Evolutionary conservation across 768 basidiomycete genomes (phyloP).

Genomic region (Termitomyces sp.): DNA sequence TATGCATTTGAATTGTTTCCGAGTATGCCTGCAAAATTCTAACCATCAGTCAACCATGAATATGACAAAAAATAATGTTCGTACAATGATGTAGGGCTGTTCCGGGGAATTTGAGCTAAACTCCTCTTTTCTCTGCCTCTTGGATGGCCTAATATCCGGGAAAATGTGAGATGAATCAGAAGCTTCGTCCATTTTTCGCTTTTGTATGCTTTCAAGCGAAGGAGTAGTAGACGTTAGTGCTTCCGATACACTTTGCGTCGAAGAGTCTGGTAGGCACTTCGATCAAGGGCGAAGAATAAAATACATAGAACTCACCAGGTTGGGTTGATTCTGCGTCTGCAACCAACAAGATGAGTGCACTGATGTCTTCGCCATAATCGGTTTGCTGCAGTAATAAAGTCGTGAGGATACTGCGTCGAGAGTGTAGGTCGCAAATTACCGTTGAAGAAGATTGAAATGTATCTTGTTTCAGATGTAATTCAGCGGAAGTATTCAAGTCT

Average conservation of each 20-base stretch:
- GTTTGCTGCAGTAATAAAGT: constrained; percentile 2
- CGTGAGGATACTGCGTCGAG: not conserved
- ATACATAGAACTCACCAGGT: not conserved
- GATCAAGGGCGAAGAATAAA: not conserved
- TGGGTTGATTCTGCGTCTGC: not conserved
- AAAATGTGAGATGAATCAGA: not conserved
- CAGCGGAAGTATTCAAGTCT: not conserved
- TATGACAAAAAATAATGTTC: not conserved
- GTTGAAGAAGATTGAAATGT: constrained; percentile 1
- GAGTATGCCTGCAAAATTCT: constrained; percentile 13
- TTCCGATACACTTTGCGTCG: constrained; percentile 6
- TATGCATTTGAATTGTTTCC: constrained; percentile 4
- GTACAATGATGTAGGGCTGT: constrained; percentile 17
- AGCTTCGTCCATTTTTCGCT: constrained; percentile 22
- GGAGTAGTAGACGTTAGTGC: constrained; percentile 16
- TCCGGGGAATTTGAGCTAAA: not conserved
- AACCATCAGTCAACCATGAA: not conserved
- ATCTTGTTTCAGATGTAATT: not conserved
- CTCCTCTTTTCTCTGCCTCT: constrained; percentile 1
- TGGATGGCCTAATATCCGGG: constrained; percentile 1
- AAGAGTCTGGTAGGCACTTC: not conserved
- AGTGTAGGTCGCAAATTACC: not conserved
- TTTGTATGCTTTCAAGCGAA: constrained; percentile 20
- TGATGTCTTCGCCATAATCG: constrained; percentile 10
- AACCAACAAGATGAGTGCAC: not conserved